Base-by-base conservation (phyloP, 2,329 filamentous ascomycete species). In the Amesomyces nigricolor region DNA sequence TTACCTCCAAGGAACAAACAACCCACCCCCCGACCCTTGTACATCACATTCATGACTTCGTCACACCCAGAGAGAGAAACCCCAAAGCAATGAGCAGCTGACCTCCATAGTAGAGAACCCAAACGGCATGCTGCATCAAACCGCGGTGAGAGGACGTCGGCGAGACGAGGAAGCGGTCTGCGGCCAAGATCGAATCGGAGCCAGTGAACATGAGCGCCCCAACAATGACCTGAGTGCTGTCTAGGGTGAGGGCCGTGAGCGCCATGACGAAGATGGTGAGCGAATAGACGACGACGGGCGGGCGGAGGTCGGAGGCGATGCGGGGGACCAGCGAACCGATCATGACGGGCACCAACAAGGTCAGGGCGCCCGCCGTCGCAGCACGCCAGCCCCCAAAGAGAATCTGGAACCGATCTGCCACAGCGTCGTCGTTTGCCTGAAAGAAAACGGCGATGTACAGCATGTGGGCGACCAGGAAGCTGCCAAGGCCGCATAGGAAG, bases 91-190 rank as follows among this genome's bases (percentile, higher is more conserved):
- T 71, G n/a, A 68, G 57, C 3, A 67, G 39, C 58, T 72, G 71
- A 1, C 69, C 71, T 10, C 48, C 56, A 54, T 71, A 72, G 54
- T 72, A 72, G 14, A 72, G 55, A 1, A 62, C 42, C 71, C 71
- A 72, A 19, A 72, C 70, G 0, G 64, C 60, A 51, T 67, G 61
- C 50, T 67, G 67, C 67, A 72, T 69, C 64, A 62, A 67, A 2
- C 46, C 47, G 1, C 63, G 63, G 40, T 65, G 60, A 10, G 14
- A 19, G n/a, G 67, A 68, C 5, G 50, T 47, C 0, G 52, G 22
- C 9, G 63, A 37, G 9, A 71, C 52, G 2, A 72, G 52, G 53
- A 72, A 72, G 55, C 64, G 64, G 10, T 70, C 69, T 0, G 64
- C 58, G 0, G 70, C 66, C 3, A 72, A 61, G 8, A 72, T 64